Conservation (phyloP, 805 yeast genomes). For the Monosporozyma unispora region DNA sequence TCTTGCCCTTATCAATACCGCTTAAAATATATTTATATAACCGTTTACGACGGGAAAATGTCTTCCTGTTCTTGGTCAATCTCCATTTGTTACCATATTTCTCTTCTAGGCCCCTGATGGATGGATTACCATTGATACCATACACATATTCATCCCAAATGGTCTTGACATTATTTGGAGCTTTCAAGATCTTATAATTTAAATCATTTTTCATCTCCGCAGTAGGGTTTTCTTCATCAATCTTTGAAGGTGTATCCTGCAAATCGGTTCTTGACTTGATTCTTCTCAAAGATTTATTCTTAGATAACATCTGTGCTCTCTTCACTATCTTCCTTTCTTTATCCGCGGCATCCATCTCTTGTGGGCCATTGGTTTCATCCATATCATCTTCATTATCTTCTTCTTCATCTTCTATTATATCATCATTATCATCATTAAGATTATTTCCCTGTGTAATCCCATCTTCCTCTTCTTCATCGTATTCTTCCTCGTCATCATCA, state of each 20-base stretch:
- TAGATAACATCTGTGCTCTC: neutral
- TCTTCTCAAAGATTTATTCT: neutral
- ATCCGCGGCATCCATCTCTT: slow-evolving; percentile 3
- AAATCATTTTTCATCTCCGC: slow-evolving; percentile 3
- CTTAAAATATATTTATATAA: slow-evolving; percentile 29
- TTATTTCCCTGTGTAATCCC: neutral
- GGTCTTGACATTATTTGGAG: slow-evolving; percentile 28
- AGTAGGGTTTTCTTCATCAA: neutral
- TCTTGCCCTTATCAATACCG: slow-evolving; percentile 28
- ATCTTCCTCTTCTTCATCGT: slow-evolving; percentile 3
- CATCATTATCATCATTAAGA: neutral
- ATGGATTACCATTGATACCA: slow-evolving; percentile 36
- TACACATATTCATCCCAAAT: slow-evolving; percentile 34
- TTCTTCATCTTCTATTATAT: slow-evolving; percentile 3
- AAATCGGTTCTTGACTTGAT: neutral
- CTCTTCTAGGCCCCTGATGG: slow-evolving; percentile 34
- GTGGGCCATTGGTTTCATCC: slow-evolving; percentile 5
- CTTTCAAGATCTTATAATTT: slow-evolving; percentile 26
- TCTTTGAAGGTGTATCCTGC: neutral
- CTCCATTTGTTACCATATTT: slow-evolving; percentile 37
- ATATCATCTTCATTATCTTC: slow-evolving; percentile 8
- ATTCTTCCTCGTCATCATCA: slow-evolving; percentile 3
- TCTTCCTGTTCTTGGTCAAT: slow-evolving; percentile 29
- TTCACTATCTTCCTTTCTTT: neutral
- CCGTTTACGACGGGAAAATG: slow-evolving; percentile 30